Base-by-base conservation (phyloP, 768 basidiomycete genomes). In the Lactifluus subvellereus region DNA sequence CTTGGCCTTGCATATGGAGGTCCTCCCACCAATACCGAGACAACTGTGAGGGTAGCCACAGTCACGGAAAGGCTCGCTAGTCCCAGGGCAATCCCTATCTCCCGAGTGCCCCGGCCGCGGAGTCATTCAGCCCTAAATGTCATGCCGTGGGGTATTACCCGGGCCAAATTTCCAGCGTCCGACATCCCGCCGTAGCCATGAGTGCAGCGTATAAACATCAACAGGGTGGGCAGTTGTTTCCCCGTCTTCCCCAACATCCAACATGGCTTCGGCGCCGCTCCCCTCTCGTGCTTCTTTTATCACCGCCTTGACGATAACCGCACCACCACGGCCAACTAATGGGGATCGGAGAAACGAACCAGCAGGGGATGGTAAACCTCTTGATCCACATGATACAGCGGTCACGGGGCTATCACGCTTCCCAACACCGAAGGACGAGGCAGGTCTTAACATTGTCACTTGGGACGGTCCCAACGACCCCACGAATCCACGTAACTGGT, bases 401-500 rank as follows among this genome's bases (percentile, higher is more conserved):
- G 11, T 14, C 40, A 52, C n/a, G n/a, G 35, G 20, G 13, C 32
- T 3, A 18, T 32, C 30, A 18, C 20, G 20, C 9, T 18, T 18
- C 0, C 40, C 50, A 51, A 14, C 18, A 30, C 22, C 38, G 10
- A 33, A 47, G 14, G 32, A 27, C 2, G 47, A 47, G 53, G 40
- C 43, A 6, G 48, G 30, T n/a, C 13, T 53, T 9, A 37, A 37
- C 30, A 13, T 61, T n/a, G 60, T 64, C 48, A 60, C 58, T 3
- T 64, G 63, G 63, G 59, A 64, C 35, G 27, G 53, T 7, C 47
- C 58, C 48, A 40, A 60, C 40, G 63, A 64, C 20, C 57, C 57
- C 1, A 45, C 47, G 30, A 64, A 64, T 38, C 63, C 63, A 20
- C 63, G 49, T 22, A 64, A 64, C 53, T 64, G 63, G 63, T 64